Base-by-base conservation (phyloP, 2,329 filamentous ascomycete species). In the Dothideomycetidae sp. region DNA sequence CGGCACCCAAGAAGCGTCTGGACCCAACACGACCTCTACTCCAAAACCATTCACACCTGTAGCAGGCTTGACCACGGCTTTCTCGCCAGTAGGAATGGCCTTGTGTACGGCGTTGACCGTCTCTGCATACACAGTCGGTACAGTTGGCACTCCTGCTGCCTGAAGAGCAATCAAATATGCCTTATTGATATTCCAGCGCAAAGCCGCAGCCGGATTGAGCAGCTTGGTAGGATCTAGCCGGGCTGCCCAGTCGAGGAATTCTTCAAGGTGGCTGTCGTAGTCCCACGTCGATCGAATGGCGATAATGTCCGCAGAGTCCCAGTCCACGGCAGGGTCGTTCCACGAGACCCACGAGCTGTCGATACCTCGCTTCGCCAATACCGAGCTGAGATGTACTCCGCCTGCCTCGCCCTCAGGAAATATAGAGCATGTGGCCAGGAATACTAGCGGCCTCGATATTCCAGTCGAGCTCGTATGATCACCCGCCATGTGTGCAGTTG, bases 11-110 rank as follows among this genome's bases (percentile, higher is more conserved):
- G 7, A 7, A 7, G n/a, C n/a, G 7, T 26, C 21, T n/a, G n/a
- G 10, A 23, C 17, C 33, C 12, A 4, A 10, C n/a, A 10, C 21
- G 15, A 36, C 33, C 33, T 36, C 21, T 5, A 29, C 19, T 29
- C 33, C 21, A 29, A 36, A 36, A 14, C 18, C 21, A 21, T 36
- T 15, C 5, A 36, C 33, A 18, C 33, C 68, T 11, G 60, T 66
- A 10, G 70, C 59, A 26, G 55, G 60, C 58, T 57, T 68, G 48
- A 50, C 53, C 28, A 73, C 71, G 1, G 75, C 79, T 0, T 58
- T 83, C 2, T 70, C 75, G 26, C 76, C 78, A 4, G 66, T 90
- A n/a, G 7, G 7, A 7, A 26, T 7, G 7, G 21, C 21, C 7
- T 7, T n/a, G 7, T n/a, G 7, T 7, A 26, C 21, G 7, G 7